Evolutionary conservation across 2,329 filamentous ascomycete species (phyloP).

Genomic region (Westerdykella sp.): DNA sequence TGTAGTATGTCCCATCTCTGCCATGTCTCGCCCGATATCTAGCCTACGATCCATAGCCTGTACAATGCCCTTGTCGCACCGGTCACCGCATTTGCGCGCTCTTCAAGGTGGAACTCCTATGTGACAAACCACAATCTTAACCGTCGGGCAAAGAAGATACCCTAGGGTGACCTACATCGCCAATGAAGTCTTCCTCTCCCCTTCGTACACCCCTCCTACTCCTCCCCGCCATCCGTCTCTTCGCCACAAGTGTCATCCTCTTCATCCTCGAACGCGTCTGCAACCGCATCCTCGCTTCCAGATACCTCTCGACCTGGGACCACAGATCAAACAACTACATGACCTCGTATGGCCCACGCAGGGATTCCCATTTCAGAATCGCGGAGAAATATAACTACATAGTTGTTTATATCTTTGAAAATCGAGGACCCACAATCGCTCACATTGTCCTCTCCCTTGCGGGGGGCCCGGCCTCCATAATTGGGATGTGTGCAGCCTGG

Average conservation of each 20-base stretch:
- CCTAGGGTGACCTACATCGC: not conserved
- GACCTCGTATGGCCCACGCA: constrained; percentile 7
- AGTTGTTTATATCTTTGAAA: constrained; percentile 10
- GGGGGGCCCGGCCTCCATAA: constrained; percentile 12
- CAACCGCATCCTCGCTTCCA: constrained; percentile 9
- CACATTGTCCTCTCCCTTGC: constrained; percentile 15
- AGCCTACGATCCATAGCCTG: not conserved
- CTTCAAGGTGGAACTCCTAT: not conserved
- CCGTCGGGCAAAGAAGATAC: not conserved
- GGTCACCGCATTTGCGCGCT: not conserved
- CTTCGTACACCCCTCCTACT: constrained; percentile 18
- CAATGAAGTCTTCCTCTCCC: constrained; percentile 19
- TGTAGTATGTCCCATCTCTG: not conserved
- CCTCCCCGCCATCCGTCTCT: constrained; percentile 17
- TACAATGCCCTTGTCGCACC: not conserved
- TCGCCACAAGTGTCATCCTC: constrained; percentile 16
- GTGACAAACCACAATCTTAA: not conserved
- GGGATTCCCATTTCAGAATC: constrained; percentile 2
- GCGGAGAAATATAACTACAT: constrained; percentile 3
- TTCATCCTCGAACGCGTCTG: constrained; percentile 25
- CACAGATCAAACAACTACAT: constrained; percentile 9
- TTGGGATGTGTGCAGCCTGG: constrained; percentile 23
- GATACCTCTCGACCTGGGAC: constrained; percentile 9
- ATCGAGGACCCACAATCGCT: constrained; percentile 11
- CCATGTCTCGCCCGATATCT: not conserved